Evolutionary conservation across 148 eudicot genomes (phyloP).

Genomic region (Euryodendron excelsum): DNA sequence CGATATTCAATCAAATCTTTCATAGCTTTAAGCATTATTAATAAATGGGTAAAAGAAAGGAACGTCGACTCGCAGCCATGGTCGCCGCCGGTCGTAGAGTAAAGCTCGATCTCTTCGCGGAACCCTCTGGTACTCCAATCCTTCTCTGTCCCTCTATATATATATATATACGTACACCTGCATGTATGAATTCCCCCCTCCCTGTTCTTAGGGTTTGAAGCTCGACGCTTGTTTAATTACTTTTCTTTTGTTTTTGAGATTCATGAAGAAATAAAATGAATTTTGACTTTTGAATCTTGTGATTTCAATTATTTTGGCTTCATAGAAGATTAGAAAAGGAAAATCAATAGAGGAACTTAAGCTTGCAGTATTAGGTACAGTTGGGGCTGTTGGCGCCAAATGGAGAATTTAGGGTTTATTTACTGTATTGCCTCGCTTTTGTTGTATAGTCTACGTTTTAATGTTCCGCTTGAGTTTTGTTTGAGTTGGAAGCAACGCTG

Average conservation of each 20-base stretch:
- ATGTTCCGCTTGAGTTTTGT: neutral
- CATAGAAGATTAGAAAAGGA: neutral
- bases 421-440: neutral
- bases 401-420: neutral
- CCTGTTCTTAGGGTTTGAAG: neutral
- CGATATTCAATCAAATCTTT: neutral
- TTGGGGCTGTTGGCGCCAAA: neutral
- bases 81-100: slow-evolving; percentile 75
- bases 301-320: neutral
- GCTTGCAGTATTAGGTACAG: too few species aligned
- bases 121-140: slow-evolving; percentile 80
- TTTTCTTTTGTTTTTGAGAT: neutral
- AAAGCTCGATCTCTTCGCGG: slow-evolving; percentile 91
- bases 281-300: neutral
- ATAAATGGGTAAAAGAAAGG: slow-evolving; percentile 85
- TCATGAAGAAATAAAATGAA: neutral
- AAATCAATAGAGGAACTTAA: neutral
- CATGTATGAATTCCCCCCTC: neutral
- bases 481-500: neutral
- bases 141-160: neutral
- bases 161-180: too few species aligned
- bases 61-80: slow-evolving; percentile 75
- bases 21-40: neutral
- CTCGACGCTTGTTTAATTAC: neutral
- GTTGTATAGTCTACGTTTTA: neutral